Conservation (phyloP, 2,329 filamentous ascomycete genomes). For the Claviceps pazoutovae region DNA sequence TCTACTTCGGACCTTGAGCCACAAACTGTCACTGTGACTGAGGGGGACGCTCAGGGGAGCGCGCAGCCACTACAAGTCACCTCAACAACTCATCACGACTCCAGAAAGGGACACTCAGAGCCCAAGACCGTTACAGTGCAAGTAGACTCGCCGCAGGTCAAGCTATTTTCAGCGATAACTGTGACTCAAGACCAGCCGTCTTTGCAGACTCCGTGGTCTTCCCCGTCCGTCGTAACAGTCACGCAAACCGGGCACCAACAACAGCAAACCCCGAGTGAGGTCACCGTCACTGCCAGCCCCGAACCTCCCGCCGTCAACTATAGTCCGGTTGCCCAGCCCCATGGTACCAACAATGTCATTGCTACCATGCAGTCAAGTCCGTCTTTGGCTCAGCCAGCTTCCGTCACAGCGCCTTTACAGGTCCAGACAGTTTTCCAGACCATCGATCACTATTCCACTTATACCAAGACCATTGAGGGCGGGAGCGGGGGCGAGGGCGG, state of each 20-base stretch:
- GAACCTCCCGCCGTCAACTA: background rate
- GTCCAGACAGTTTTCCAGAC: constrained; percentile 6
- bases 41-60: background rate
- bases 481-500: constrained; percentile 9
- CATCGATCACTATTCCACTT: constrained; percentile 10
- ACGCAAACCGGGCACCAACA: background rate
- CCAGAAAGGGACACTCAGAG: constrained; percentile 5
- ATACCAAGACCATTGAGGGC: constrained; percentile 12
- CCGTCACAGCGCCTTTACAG: constrained; percentile 13
- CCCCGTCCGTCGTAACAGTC: constrained; percentile 3
- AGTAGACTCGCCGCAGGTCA: constrained; percentile 7
- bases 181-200: background rate
- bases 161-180: constrained; percentile 11
- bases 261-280: background rate
- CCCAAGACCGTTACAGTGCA: constrained; percentile 11
- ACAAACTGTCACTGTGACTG: constrained; percentile 5
- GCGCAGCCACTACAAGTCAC: constrained; percentile 5
- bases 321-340: background rate
- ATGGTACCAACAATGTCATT: constrained; percentile 8
- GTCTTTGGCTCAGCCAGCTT: constrained; percentile 7
- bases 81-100: constrained; percentile 6
- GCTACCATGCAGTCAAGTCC: constrained; percentile 6
- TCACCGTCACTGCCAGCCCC: background rate
- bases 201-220: background rate
- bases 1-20: background rate